Evolutionary conservation across 164 flowering plant genomes (phyloP), one percentile per base, ranked within the genome.

Genomic region (Kingdonia uniflora): DNA sequence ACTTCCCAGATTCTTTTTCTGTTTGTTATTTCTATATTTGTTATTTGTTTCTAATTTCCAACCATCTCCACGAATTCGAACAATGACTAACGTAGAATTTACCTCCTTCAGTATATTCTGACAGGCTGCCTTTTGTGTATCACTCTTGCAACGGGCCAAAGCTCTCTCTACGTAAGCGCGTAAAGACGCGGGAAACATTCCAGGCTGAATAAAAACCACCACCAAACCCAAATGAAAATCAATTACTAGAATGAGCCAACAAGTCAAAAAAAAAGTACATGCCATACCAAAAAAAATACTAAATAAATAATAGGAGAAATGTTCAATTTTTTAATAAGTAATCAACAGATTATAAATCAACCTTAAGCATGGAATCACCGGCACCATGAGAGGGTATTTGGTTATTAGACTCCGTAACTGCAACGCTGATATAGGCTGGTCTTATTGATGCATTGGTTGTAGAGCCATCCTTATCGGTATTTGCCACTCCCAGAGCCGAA

Each of bases 91-190:
- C 7, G 14, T 24, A 24, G 37, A 21, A 11, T 11, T 63, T 62
- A 92, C 97, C 92, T 92, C 95, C 76, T 79, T 88, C 95, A 86
- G 45, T 57, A 81, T 67, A 58, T 62, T 72, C 71, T 84, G 92
- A 55, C 79, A 77, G 57, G 89, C 82, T 54, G 72, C 76, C 71
- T 61, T 81, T 58, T 86, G 82, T 25, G 50, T 55, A 60, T 92
- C 99, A 79, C 74, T 84, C 57, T 80, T 86, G 67, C 99, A 88
- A 25, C 94, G 87, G 61, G 84, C 74, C 64, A 92, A 68, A 56
- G 95, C 95, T 73, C 97, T 86, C 65, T 92, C 99, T 61, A 88
- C 95, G 70, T 81, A 92, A 56, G 85, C 80, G 42, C 81, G 76
- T 19, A 86, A 66, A 40, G 99, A 86, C 15, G 76, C 57, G 19